Evolutionary conservation across 768 basidiomycete species (phyloP).

Genomic region (Lactarius trivialis): DNA sequence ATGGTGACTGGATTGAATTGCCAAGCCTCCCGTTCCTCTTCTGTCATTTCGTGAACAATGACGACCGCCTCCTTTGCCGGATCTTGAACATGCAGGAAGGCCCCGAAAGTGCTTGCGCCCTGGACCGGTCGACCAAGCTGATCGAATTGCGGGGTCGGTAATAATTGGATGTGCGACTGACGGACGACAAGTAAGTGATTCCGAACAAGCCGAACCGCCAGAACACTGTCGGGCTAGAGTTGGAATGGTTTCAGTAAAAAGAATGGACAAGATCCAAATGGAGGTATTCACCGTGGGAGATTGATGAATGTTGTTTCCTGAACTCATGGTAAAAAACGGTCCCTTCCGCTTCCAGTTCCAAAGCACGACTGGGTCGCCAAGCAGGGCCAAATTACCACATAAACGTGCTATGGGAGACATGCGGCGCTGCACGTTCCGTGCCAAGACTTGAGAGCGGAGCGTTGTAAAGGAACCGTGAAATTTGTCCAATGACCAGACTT

Average conservation of each 20-base stretch:
- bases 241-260: not conserved
- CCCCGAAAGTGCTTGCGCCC: constrained; percentile 11
- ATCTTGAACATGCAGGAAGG: constrained; percentile 23
- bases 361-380: constrained; percentile 21
- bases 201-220: constrained; percentile 28
- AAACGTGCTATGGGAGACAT: constrained; percentile 15
- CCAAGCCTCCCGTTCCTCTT: constrained; percentile 27
- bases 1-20: constrained; percentile 31
- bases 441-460: constrained; percentile 7
- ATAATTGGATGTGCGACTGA: constrained; percentile 26
- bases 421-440: constrained; percentile 2
- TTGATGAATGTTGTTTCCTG: constrained; percentile 9
- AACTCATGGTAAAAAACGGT: constrained; percentile 18
- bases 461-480: constrained; percentile 29
- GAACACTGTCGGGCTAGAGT: constrained; percentile 23
- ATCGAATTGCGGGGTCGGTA: constrained; percentile 23
- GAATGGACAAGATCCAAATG: not conserved
- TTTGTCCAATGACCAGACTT: constrained; percentile 28
- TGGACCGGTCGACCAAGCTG: constrained; percentile 9
- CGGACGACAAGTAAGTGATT: constrained; percentile 28
- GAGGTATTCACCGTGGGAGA: constrained; percentile 20
- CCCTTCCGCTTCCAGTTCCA: constrained; percentile 22
- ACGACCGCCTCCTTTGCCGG: constrained; percentile 28
- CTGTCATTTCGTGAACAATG: constrained; percentile 22
- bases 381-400: constrained; percentile 19